A percentile compares a stretch with the other conserved stretches of the same genome.
These are phyloP conservation scores for Globisporangium recalcitrans DNA, from an alignment of 352 stramenopile species.

Conservation along the genomic window DNA sequence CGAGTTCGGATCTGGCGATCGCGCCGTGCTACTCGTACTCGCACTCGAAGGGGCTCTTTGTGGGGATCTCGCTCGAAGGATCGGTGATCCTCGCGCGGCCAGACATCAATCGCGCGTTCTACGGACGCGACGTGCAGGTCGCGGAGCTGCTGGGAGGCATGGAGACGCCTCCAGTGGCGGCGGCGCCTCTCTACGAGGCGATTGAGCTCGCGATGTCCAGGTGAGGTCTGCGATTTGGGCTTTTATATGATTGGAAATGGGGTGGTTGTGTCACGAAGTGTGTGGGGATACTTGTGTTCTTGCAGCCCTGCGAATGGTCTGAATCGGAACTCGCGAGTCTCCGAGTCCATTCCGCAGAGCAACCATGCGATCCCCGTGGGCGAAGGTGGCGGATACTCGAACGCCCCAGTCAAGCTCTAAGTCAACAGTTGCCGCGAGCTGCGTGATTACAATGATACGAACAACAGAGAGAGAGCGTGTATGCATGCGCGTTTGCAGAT, in stretches of 20 bases:
- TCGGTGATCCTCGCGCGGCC: constrained; percentile 84
- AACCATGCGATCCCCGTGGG: constrained; percentile 17
- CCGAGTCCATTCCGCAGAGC: neutral
- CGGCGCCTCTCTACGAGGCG: constrained; percentile 81
- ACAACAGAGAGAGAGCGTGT: neutral
- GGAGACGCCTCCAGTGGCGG: constrained; percentile 75
- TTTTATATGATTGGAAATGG: neutral
- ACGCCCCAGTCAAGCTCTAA: constrained; percentile 41
- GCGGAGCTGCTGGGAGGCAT: constrained; percentile 70
- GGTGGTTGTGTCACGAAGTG: neutral
- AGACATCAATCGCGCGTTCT: constrained; percentile 92
- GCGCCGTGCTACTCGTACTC: constrained; percentile 91
- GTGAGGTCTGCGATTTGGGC: constrained; percentile 18
- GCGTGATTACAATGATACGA: neutral
- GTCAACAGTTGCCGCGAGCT: neutral
- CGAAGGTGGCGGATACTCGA: constrained; percentile 22
- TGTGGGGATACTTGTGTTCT: neutral
- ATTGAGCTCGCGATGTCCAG: constrained; percentile 63
- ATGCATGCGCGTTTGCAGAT: too few relatives aligned
- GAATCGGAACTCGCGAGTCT: constrained; percentile 33
- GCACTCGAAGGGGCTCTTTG: constrained; percentile 87
- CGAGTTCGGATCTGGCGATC: constrained; percentile 69
- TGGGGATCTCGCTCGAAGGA: constrained; percentile 87
- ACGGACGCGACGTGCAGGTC: constrained; percentile 70
- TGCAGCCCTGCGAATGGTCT: constrained; percentile 56